These are phyloP conservation scores for Pyrus pyrifolia DNA, from an alignment of 306 rosid species.

Conservation along the genomic window DNA sequence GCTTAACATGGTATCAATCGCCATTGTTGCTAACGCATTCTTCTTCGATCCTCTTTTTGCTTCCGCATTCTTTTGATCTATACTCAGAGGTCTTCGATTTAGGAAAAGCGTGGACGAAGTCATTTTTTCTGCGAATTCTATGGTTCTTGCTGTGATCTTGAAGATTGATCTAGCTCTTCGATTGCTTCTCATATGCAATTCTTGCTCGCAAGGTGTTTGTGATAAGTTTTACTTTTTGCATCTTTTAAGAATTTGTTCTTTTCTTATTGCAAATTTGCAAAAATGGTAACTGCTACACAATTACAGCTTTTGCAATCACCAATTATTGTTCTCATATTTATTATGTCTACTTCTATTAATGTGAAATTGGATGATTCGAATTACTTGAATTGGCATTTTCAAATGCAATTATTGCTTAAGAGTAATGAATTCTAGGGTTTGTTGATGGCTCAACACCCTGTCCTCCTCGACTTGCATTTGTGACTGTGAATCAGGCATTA, in stretches of 20 bases:
- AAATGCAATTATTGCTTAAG: background rate
- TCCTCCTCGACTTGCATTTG: background rate
- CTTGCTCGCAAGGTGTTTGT: no score
- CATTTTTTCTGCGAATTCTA: no score
- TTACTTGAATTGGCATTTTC: background rate
- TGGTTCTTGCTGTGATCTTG: no score
- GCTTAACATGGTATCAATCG: no score
- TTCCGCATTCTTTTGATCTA: no score
- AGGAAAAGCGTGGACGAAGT: no score
- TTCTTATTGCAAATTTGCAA: background rate
- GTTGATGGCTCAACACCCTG: background rate
- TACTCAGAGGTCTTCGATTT: no score
- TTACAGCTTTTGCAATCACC: background rate
- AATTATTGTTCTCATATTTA: background rate
- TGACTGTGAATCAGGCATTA: background rate
- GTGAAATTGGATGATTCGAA: background rate
- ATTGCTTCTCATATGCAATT: fast-evolving
- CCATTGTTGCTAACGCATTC: no score
- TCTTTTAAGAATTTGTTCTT: no score
- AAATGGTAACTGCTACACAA: background rate
- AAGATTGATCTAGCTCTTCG: no score
- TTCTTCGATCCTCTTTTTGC: no score
- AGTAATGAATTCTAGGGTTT: background rate
- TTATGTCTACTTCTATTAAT: background rate
- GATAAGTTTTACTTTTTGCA: no score